These are phyloP conservation scores for Talaromyces sp. DNA, from an alignment of 2,329 filamentous ascomycete species.

Conservation along the genomic window DNA sequence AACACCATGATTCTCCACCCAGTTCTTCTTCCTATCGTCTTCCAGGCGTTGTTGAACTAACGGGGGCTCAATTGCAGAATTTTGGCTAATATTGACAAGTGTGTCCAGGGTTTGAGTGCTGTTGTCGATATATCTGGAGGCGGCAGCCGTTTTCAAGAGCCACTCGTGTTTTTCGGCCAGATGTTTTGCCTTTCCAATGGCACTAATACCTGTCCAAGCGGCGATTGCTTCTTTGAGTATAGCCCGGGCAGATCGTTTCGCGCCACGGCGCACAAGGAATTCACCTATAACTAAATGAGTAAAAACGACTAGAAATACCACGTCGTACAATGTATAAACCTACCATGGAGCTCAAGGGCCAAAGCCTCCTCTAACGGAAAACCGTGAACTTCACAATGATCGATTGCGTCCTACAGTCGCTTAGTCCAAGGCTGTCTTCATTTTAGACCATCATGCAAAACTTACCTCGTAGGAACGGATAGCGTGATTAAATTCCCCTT, in stretches of 20 bases:
- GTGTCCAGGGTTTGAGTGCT: constrained; percentile 53
- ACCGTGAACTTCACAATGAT: constrained; percentile 55
- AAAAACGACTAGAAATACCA: neutral
- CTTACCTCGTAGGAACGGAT: constrained; percentile 36
- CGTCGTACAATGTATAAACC: constrained; percentile 1
- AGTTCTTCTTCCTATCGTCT: constrained; percentile 35
- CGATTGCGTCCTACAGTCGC: constrained; percentile 52
- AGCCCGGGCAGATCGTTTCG: constrained; percentile 53
- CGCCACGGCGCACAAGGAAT: constrained; percentile 52
- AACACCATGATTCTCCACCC: constrained; percentile 38
- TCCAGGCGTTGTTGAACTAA: constrained; percentile 26
- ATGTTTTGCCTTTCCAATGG: constrained; percentile 54
- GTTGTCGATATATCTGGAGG: constrained; percentile 47
- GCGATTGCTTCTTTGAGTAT: constrained; percentile 55
- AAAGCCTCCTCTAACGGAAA: constrained; percentile 57
- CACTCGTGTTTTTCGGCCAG: constrained; percentile 56
- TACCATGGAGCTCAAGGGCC: constrained; percentile 55
- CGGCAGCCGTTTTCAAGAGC: constrained; percentile 52
- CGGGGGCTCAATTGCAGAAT: constrained; percentile 25
- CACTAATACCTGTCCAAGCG: constrained; percentile 54
- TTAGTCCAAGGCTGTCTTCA: neutral
- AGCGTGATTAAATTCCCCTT: constrained; percentile 38
- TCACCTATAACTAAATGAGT: constrained; percentile 30
- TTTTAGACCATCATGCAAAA: neutral
- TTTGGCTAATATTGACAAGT: constrained; percentile 36